phyloP scores from a whole-genome alignment of 208 protist genomes.

The Crithidia brevicula region DNA sequence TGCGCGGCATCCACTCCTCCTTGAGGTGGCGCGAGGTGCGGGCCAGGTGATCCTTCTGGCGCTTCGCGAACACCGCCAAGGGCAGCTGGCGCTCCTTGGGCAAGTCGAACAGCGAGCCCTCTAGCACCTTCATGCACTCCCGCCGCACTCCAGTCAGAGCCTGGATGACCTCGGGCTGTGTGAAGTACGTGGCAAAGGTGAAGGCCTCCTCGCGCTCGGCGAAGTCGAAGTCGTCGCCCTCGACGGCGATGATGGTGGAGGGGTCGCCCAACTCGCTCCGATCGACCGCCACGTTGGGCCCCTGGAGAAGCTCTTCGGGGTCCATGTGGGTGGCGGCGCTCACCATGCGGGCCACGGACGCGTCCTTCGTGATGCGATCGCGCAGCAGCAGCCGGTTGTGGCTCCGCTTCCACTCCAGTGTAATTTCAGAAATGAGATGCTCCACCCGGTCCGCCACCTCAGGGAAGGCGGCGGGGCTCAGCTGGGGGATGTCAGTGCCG shows the following conservation, averaged over 20 bases:
- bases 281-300: slow-evolving; percentile 78
- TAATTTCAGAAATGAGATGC: slow-evolving; percentile 85
- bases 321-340: slow-evolving; percentile 80
- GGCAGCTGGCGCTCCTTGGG: slow-evolving; percentile 92
- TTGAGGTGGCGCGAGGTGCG: slow-evolving; percentile 83
- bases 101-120: slow-evolving; percentile 89
- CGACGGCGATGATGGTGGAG: slow-evolving; percentile 66
- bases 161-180: slow-evolving; percentile 91
- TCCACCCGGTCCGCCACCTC: slow-evolving; percentile 75
- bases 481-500: slow-evolving; percentile 86
- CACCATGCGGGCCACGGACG: slow-evolving; percentile 83
- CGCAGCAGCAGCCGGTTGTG: slow-evolving; percentile 93
- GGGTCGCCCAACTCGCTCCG: slow-evolving; percentile 68
- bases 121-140: slow-evolving; percentile 91
- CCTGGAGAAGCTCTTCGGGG: slow-evolving; percentile 80
- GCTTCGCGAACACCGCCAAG: slow-evolving; percentile 81
- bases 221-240: slow-evolving; percentile 70
- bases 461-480: slow-evolving; percentile 71
- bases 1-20: slow-evolving; percentile 88
- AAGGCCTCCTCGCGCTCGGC: slow-evolving; percentile 80
- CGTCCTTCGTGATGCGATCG: slow-evolving; percentile 79
- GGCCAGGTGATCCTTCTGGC: slow-evolving; percentile 84
- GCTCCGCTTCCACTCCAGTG: slow-evolving; percentile 88
- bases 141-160: slow-evolving; percentile 88
- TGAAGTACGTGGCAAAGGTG: slow-evolving; percentile 95